Evolutionary conservation across 768 basidiomycete genomes (phyloP), one percentile per base, ranked within the genome.

Genomic region (Tylopilus rubrobrunneus): DNA sequence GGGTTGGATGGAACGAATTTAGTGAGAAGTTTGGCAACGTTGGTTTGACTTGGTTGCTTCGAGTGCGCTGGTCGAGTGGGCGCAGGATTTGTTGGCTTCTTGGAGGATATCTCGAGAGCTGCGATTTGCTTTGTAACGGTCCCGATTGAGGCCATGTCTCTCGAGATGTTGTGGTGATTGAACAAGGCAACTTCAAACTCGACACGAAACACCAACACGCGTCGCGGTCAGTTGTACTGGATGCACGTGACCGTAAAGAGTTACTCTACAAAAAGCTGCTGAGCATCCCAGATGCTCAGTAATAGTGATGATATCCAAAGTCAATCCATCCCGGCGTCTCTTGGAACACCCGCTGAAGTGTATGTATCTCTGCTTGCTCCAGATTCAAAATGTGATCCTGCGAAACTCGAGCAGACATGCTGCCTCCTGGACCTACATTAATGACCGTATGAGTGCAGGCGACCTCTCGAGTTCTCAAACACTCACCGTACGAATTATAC

Each of bases 1-100:
- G 76, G 75, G 58, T 84, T 81, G 0, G 87, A 85, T 3, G 86
- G 79, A 10, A 84, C 85, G 59, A 79, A 89, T 72, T 90, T 91
- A 1, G 84, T 82, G 53, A 88, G 76, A 11, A 89, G 76, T 66
- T 89, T 90, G 12, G 84, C 74, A 25, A 89, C 84, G 59, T 79
- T 83, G 3, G 75, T 65, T 62, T 86, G 82, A 60, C 78, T 79
- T 21, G 82, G 68, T 27, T 82, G 80, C 62, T 87, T 88, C 59
- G 76, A 49, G 60, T 75, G 71, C 51, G 62, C 29, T 56, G 71
- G 58, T 4, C 69, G 72, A 45, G 66, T 61, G 28, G 63, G 25
- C 3, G 62, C 51, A 50, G 65, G 63, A 50, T 66, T 65, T 21
- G 69, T 70, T 67, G 71, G 76, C 57, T 78, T 81, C 64, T 78